Evolutionary conservation across 192 early-diverging fungal species (phyloP), one percentile per base, ranked within the genome.

Genomic region (Podila epigama): DNA sequence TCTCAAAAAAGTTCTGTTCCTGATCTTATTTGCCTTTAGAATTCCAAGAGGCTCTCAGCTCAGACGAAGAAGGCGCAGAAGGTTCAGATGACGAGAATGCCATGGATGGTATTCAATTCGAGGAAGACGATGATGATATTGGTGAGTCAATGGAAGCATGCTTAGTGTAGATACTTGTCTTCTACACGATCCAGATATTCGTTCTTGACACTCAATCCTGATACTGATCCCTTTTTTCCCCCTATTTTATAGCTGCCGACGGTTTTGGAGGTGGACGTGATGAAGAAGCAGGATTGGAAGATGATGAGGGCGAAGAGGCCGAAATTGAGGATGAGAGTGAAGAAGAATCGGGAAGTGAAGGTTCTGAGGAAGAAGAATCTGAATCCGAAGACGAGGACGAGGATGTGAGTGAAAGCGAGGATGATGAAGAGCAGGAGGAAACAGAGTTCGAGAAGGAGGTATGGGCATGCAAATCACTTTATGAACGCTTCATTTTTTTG

Each of bases 361-460:
- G 18, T 29, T 66, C 63, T 22, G 44, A 48, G 72, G 68, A 78
- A 69, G 71, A 44, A 39, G 58, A 79, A 28, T 60, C 53, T 34
- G 63, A 81, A 41, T 70, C 79, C 40, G 79, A 70, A 29, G 72
- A 81, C 3, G 79, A 65, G n/a, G 64, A 79, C 40, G 85, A 87
- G 32, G 73, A 70, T 6, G 86, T 78, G 11, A 83, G 79, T 6
- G 64, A 82, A 42, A 51, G 66, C 32, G 58, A 66, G 20, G 55
- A 73, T 4, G 80, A 86, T 18, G 82, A 84, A 73, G 79, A 81
- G n/a, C n/a, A n/a, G 18, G 65, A 67, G 35, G 85, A 85, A 48
- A 62, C 77, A 33, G 83, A 79, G 75, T 79, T 71, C 53, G 82
- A 85, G 56, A 82, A 69, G 52, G 79, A 77, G 58, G 82, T 88